phyloP scores from a whole-genome alignment of 176 grass and related monocot species.

The Chloris gayana region DNA sequence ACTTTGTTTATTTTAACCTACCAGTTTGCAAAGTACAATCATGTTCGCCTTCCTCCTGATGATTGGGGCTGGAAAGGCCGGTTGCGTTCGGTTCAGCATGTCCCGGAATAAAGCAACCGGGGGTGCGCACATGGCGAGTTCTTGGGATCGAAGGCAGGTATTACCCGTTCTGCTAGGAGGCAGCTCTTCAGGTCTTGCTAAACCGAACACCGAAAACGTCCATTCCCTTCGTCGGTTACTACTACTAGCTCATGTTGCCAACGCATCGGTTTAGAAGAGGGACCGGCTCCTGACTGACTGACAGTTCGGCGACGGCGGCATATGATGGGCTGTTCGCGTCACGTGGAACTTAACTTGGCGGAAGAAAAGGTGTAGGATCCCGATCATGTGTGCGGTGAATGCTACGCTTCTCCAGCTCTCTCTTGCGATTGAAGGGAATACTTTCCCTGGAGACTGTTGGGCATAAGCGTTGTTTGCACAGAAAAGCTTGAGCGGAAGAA shows the following conservation, averaged over 20 bases:
- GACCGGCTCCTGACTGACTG: background rate
- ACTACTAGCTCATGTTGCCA: background rate
- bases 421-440: background rate
- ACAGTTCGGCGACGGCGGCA: background rate
- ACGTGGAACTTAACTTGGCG: background rate
- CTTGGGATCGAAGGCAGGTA: slow-evolving; percentile 40
- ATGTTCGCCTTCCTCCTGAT: background rate
- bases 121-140: slow-evolving; percentile 34
- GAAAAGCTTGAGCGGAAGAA: background rate
- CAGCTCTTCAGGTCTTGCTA: background rate
- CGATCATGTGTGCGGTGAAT: slow-evolving; percentile 7
- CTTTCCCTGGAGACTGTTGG: background rate
- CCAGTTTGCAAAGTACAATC: slow-evolving; percentile 36
- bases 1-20: slow-evolving; percentile 13
- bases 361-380: slow-evolving; percentile 11
- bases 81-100: slow-evolving; percentile 31
- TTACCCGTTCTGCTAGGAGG: background rate
- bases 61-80: slow-evolving; percentile 32
- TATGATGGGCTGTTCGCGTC: background rate
- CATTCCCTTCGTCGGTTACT: background rate
- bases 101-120: slow-evolving; percentile 42
- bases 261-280: background rate
- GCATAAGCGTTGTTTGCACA: background rate
- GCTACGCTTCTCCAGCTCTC: background rate
- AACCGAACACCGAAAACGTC: background rate